phyloP scores from a whole-genome alignment of 495 filamentous ascomycete genomes.

The Daldinia decipiens region DNA sequence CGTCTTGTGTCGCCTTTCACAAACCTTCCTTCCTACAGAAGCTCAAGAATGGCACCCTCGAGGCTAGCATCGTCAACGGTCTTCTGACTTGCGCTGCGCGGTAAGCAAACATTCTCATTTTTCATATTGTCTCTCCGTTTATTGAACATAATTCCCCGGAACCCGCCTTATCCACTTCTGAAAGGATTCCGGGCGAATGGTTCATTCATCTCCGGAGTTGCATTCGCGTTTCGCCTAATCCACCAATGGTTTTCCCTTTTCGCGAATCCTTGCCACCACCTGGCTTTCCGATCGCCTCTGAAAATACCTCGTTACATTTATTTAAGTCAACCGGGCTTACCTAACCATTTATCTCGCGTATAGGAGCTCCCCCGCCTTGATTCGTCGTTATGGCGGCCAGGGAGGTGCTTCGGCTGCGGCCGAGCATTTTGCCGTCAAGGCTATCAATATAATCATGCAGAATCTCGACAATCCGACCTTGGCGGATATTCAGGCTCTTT shows the following conservation, averaged over 20 bases:
- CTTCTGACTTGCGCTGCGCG: conserved; percentile 60
- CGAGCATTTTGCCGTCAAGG: conserved; percentile 62
- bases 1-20: conserved; percentile 64
- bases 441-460: conserved; percentile 58
- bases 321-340: conserved; percentile 26
- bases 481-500: conserved; percentile 63
- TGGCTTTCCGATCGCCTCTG: conserved; percentile 30
- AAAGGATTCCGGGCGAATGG: conserved; percentile 46
- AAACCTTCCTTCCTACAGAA: conserved; percentile 63
- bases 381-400: conserved; percentile 61
- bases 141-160: conserved; percentile 22
- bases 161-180: conserved; percentile 39
- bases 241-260: conserved; percentile 29
- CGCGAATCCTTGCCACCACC: conserved; percentile 27
- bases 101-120: conserved; percentile 47
- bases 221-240: conserved; percentile 37
- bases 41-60: conserved; percentile 58
- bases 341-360: conserved; percentile 27
- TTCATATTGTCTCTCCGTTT: conserved; percentile 10
- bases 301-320: conserved; percentile 8
- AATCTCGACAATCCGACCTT: conserved; percentile 59
- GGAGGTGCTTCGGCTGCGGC: conserved; percentile 55
- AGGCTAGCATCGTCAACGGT: conserved; percentile 59
- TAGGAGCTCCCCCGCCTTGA: conserved; percentile 59
- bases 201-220: conserved; percentile 45